phyloP scores from a whole-genome alignment of 1,139 yeast genomes.

The Yamadazyma atlantica region DNA sequence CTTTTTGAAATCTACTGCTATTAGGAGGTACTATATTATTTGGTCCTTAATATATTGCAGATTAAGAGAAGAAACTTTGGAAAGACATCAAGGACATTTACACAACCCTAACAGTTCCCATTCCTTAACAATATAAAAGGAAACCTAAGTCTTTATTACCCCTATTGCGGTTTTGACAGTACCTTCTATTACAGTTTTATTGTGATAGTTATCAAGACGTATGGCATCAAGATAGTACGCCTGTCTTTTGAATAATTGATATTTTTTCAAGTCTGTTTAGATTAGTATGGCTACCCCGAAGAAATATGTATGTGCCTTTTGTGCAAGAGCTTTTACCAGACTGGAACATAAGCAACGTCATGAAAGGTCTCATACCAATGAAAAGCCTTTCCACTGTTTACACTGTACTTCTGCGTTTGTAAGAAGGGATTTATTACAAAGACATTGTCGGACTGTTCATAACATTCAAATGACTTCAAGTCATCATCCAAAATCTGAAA shows the following conservation, averaged over 20 bases:
- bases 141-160: too few species aligned
- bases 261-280: background rate
- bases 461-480: slow-evolving; percentile 22
- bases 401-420: slow-evolving; percentile 75
- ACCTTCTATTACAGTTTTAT: background rate
- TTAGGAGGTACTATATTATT: too few species aligned
- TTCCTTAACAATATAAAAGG: too few species aligned
- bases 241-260: background rate
- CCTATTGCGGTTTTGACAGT: background rate
- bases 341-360: slow-evolving; percentile 83
- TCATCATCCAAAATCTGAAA: background rate
- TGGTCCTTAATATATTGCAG: slow-evolving; percentile 10
- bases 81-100: background rate
- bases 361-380: slow-evolving; percentile 81
- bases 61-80: slow-evolving; percentile 1
- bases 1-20: background rate
- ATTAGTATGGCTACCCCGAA: slow-evolving; percentile 45
- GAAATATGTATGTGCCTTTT: slow-evolving; percentile 74
- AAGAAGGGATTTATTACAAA: slow-evolving; percentile 68
- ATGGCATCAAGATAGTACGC: background rate
- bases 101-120: too few species aligned
- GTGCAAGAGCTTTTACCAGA: slow-evolving; percentile 78
- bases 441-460: slow-evolving; percentile 81
- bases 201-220: background rate
- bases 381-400: slow-evolving; percentile 75